These are phyloP conservation scores for Didymella segeticola DNA, from an alignment of 2,329 filamentous ascomycete species.

Conservation along the genomic window DNA sequence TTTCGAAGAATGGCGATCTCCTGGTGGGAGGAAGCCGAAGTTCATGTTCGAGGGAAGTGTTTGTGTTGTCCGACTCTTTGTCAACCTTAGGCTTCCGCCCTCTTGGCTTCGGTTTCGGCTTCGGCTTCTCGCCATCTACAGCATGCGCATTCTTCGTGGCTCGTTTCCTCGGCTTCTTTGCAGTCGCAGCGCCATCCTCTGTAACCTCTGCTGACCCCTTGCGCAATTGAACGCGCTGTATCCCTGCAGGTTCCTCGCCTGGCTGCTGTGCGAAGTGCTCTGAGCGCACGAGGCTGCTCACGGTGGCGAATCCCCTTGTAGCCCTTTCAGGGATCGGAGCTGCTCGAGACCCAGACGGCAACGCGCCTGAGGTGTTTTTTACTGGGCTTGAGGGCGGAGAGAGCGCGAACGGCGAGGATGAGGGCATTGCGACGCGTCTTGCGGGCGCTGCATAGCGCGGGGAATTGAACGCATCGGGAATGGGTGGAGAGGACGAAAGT, in stretches of 20 bases:
- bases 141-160: constrained; percentile 18
- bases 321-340: constrained; percentile 33
- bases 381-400: constrained; percentile 31
- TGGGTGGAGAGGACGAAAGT: constrained; percentile 44
- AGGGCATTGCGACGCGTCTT: constrained; percentile 39
- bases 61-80: constrained; percentile 17
- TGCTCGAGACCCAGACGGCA: constrained; percentile 35
- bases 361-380: constrained; percentile 31
- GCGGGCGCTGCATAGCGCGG: constrained; percentile 25
- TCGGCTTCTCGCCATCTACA: constrained; percentile 24
- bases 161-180: constrained; percentile 29
- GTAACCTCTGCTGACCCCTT: neutral
- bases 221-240: constrained; percentile 12
- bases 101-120: constrained; percentile 34
- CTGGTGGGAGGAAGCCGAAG: constrained; percentile 24
- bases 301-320: constrained; percentile 44
- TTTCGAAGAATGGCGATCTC: constrained; percentile 31
- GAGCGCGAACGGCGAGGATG: constrained; percentile 31
- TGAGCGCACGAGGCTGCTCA: constrained; percentile 40
- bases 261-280: constrained; percentile 33
- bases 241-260: constrained; percentile 17
- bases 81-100: constrained; percentile 33
- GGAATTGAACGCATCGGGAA: constrained; percentile 21
- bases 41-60: constrained; percentile 20
- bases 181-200: neutral